Evolutionary conservation across 169 alveolate genomes (phyloP).

Genomic region (Plasmodium gonderi): DNA sequence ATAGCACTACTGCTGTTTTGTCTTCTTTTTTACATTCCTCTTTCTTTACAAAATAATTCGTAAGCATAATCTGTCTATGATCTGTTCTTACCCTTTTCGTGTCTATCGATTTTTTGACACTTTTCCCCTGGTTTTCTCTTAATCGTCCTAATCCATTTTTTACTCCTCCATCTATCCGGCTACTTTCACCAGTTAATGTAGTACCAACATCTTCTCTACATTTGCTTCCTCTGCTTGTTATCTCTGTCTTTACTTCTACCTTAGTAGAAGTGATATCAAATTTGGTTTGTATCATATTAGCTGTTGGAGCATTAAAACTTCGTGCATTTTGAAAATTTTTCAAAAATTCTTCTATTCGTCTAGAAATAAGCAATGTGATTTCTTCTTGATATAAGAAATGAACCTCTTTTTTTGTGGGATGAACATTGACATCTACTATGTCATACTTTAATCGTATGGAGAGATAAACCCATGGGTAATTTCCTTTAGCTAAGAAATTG

Average conservation of each 20-base stretch:
- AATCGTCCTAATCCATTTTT: no score
- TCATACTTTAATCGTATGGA: slow-evolving; percentile 94
- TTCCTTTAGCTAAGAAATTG: slow-evolving; percentile 81
- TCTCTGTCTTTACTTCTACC: slow-evolving; percentile 3
- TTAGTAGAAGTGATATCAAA: slow-evolving; percentile 9
- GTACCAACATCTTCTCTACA: no score
- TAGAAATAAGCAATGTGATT: slow-evolving; percentile 79
- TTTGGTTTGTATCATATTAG: slow-evolving; percentile 12
- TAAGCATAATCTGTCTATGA: slow-evolving; percentile 33
- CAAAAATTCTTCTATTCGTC: slow-evolving; percentile 74
- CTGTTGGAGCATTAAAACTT: slow-evolving; percentile 11
- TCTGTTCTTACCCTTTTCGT: slow-evolving; percentile 64
- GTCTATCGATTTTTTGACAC: not conserved
- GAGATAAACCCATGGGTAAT: slow-evolving; percentile 91
- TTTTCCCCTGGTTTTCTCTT: not conserved
- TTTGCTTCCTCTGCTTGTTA: not conserved
- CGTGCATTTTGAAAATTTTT: slow-evolving; percentile 4
- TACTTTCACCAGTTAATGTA: no score
- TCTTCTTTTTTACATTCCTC: not conserved
- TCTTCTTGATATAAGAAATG: slow-evolving; percentile 90
- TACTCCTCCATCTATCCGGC: no score
- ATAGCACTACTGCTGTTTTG: not conserved
- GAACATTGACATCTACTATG: slow-evolving; percentile 97
- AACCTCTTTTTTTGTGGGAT: slow-evolving; percentile 97
- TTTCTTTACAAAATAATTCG: slow-evolving; percentile 57